phyloP scores from a whole-genome alignment of 1,284 basidiomycete genomes.

The Puccinia triticina region DNA sequence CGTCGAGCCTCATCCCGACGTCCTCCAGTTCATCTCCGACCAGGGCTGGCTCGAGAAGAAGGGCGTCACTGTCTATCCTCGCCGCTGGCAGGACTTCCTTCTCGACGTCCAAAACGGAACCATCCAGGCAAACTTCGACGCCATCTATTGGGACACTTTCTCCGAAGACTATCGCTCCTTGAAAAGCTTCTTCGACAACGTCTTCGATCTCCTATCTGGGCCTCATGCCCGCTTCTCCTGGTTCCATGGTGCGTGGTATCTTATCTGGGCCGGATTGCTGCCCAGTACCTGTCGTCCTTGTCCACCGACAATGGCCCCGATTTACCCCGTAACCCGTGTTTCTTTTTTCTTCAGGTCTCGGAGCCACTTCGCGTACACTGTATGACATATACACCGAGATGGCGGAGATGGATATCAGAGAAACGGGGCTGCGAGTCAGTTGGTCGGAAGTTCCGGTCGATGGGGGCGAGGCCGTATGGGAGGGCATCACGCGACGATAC shows the following conservation, averaged over 20 bases:
- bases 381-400: constrained; percentile 48
- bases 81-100: constrained; percentile 79
- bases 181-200: constrained; percentile 23
- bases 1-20: constrained; percentile 92
- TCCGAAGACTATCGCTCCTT: constrained; percentile 43
- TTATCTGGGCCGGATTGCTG: too few relatives aligned
- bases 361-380: constrained; percentile 43
- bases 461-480: constrained; percentile 47
- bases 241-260: constrained; percentile 44
- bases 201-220: constrained; percentile 36
- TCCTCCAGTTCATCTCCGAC: constrained; percentile 74
- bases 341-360: constrained; percentile 34
- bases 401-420: constrained; percentile 41
- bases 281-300: too few relatives aligned
- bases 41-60: constrained; percentile 76
- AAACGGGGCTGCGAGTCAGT: constrained; percentile 25
- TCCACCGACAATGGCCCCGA: too few relatives aligned
- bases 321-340: too few relatives aligned
- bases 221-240: constrained; percentile 42
- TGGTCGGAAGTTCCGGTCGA: constrained; percentile 44
- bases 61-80: constrained; percentile 80
- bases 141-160: constrained; percentile 50
- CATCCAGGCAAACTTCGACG: constrained; percentile 40
- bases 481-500: constrained; percentile 45
- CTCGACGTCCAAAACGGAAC: not conserved